phyloP scores from a whole-genome alignment of 176 grass and related monocot genomes.

The Lolium perenne region DNA sequence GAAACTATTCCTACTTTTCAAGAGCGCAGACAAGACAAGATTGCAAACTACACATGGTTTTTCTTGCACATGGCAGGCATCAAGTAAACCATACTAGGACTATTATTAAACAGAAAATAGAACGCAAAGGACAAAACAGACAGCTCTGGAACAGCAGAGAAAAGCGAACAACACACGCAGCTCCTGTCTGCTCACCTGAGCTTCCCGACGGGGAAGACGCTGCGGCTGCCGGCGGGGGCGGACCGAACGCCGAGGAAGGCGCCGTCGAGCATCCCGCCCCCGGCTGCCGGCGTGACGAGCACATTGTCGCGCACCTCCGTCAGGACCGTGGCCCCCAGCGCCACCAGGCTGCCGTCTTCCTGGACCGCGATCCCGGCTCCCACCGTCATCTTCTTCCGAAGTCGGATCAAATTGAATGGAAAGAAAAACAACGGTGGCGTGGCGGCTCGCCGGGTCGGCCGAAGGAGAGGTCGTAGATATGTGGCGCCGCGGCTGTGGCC shows the following conservation, averaged over 20 bases:
- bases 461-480: background rate
- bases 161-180: too few species aligned
- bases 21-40: background rate
- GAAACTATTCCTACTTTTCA: too few species aligned
- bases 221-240: conserved; percentile 51
- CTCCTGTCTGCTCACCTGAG: conserved; percentile 50
- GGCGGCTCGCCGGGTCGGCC: background rate
- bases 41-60: background rate
- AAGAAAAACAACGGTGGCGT: too few species aligned
- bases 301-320: conserved; percentile 60
- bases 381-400: conserved; percentile 62
- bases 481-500: background rate
- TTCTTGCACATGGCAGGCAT: background rate
- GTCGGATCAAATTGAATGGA: background rate
- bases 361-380: conserved; percentile 62
- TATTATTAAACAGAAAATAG: background rate
- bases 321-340: conserved; percentile 59
- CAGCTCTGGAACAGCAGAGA: background rate
- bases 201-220: conserved; percentile 79
- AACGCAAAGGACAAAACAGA: background rate
- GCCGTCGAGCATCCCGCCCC: conserved; percentile 54
- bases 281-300: conserved; percentile 59
- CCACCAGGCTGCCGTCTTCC: conserved; percentile 68
- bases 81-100: too few species aligned
- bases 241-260: conserved; percentile 76